Evolutionary conservation across 257 asterid species (phyloP).

Genomic region (Salvia miltiorrhiza): DNA sequence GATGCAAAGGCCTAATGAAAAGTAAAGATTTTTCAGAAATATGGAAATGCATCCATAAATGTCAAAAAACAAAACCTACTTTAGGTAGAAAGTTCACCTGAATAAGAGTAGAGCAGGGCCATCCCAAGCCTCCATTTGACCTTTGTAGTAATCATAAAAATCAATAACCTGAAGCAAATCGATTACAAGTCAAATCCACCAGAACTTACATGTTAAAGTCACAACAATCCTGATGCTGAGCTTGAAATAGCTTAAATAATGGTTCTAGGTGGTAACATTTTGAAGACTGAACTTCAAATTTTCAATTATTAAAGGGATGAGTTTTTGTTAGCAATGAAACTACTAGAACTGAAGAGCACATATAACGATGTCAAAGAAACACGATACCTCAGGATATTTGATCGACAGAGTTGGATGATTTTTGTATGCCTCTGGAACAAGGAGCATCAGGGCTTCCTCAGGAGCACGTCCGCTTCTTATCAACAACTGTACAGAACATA

Average conservation of each 20-base stretch:
- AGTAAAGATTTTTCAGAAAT: background rate
- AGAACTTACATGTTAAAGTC: slow-evolving; percentile 8
- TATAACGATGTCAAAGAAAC: slow-evolving; percentile 6
- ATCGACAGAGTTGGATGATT: slow-evolving; percentile 84
- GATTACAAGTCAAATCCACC: slow-evolving; percentile 23
- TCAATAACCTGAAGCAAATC: slow-evolving; percentile 62
- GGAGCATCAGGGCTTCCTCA: slow-evolving; percentile 96
- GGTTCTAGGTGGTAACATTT: slow-evolving; percentile 5
- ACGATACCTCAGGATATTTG: slow-evolving; percentile 92
- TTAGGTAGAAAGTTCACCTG: slow-evolving; percentile 59
- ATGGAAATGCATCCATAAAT: slow-evolving; percentile 2
- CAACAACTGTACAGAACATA: slow-evolving; percentile 51
- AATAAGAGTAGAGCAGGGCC: slow-evolving; percentile 98
- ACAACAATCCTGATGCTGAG: background rate
- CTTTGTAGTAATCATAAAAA: slow-evolving; percentile 96
- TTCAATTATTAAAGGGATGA: background rate
- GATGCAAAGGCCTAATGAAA: background rate
- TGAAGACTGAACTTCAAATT: background rate
- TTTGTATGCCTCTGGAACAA: slow-evolving; percentile 98
- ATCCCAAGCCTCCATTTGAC: slow-evolving; percentile 99
- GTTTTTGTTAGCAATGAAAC: background rate
- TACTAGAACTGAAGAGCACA: slow-evolving; percentile 6
- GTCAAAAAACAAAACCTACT: slow-evolving; percentile 21
- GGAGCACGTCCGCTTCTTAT: slow-evolving; percentile 96
- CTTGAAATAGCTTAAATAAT: background rate